phyloP scores from a whole-genome alignment of 331 rosid species.

The Acacia pycnantha region DNA sequence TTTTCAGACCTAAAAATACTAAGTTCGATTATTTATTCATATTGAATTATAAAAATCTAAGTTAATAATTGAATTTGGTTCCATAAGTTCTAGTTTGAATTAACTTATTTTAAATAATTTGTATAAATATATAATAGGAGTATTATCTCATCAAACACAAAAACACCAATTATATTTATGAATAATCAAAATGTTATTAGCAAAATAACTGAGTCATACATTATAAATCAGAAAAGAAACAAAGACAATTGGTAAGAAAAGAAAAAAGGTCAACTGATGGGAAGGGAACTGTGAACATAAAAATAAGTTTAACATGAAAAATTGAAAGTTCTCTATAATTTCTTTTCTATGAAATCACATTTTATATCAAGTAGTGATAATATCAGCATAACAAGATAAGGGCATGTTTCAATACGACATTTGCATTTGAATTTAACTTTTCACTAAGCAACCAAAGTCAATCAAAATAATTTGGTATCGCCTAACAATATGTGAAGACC shows the following conservation, averaged over 20 bases:
- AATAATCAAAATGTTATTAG: too few species aligned
- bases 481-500: constrained; percentile 26
- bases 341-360: neutral
- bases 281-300: too few species aligned
- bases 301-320: neutral
- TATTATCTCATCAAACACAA: too few species aligned
- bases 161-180: too few species aligned
- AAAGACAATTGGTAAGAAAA: too few species aligned
- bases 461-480: constrained; percentile 35
- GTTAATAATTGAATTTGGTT: neutral
- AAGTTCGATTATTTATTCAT: neutral
- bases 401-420: neutral
- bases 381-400: neutral
- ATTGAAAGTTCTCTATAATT: neutral
- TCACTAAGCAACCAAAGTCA: neutral
- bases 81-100: neutral
- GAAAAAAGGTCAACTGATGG: too few species aligned
- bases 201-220: too few species aligned
- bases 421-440: neutral
- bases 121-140: too few species aligned
- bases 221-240: too few species aligned
- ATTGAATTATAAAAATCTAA: neutral
- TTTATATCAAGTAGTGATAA: neutral
- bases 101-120: too few species aligned
- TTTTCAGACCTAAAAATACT: neutral